Evolutionary conservation across 257 asterid species (phyloP).

Genomic region (Solanum chaucha): DNA sequence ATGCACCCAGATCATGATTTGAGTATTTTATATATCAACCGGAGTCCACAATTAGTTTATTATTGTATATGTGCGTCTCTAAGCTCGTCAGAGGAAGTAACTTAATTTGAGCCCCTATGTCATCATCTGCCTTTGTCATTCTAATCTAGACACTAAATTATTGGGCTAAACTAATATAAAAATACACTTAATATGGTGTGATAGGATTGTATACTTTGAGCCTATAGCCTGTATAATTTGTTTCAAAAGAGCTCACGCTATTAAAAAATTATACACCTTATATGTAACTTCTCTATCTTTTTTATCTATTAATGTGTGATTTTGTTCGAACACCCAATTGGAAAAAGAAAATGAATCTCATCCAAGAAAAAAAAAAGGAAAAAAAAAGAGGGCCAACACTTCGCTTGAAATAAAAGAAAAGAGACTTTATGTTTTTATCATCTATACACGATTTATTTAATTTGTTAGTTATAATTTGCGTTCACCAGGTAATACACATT

Average conservation of each 20-base stretch:
- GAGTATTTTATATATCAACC: background rate
- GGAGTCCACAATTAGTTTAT: background rate
- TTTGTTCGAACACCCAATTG: background rate
- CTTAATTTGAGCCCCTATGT: background rate
- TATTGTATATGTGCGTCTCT: background rate
- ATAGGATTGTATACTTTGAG: background rate
- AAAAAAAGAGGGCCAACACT: background rate
- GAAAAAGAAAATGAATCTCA: background rate
- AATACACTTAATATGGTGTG: background rate
- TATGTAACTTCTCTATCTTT: too few relatives aligned
- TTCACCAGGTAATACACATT: background rate
- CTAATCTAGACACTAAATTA: background rate
- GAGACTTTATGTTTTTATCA: background rate
- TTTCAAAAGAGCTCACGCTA: too few relatives aligned
- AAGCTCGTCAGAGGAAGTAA: background rate
- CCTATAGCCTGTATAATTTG: too few relatives aligned
- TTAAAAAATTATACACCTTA: too few relatives aligned
- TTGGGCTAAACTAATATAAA: background rate
- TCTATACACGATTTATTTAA: background rate
- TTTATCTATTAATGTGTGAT: too few relatives aligned
- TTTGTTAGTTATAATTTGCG: background rate
- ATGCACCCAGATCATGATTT: background rate
- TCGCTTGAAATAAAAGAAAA: background rate
- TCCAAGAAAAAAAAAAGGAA: background rate
- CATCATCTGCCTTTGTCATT: background rate